A percentile compares a stretch with the other conserved stretches of the same genome.
Conservation (phyloP, 2,329 filamentous ascomycete species). For the Simplicillium aogashimaense region DNA sequence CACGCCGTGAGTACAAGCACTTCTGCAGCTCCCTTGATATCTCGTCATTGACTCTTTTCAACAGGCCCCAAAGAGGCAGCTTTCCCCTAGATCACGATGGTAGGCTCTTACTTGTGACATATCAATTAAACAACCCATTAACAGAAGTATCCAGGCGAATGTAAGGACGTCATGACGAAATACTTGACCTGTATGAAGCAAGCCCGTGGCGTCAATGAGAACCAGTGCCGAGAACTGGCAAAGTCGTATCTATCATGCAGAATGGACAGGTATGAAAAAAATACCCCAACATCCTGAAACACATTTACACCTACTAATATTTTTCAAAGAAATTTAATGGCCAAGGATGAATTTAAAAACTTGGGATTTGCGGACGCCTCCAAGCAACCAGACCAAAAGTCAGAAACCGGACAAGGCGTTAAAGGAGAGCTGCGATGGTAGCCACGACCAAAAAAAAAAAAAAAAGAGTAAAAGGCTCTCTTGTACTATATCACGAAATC, state of each 20-base stretch:
- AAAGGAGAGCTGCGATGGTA: slow-evolving; percentile 28
- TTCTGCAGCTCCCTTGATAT: not conserved
- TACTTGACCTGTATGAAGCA: slow-evolving; percentile 86
- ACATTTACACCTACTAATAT: not conserved
- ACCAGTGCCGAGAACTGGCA: slow-evolving; percentile 73
- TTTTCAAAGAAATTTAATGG: slow-evolving; percentile 83
- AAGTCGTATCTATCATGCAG: slow-evolving; percentile 85
- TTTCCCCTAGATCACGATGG: slow-evolving; percentile 95
- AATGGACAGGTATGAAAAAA: slow-evolving; percentile 72
- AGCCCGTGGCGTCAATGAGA: slow-evolving; percentile 73
- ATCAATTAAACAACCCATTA: not conserved
- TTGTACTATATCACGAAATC: too few relatives aligned
- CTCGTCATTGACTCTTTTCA: not conserved
- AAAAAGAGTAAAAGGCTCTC: not conserved
- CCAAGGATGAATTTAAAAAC: slow-evolving; percentile 89
- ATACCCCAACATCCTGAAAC: too few relatives aligned
- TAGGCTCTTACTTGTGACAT: slow-evolving; percentile 12
- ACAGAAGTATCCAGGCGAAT: slow-evolving; percentile 56
- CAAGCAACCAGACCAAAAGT: slow-evolving; percentile 10
- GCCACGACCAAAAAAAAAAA: not conserved
- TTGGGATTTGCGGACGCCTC: slow-evolving; percentile 55
- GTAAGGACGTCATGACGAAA: slow-evolving; percentile 75
- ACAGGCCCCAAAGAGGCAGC: slow-evolving; percentile 78
- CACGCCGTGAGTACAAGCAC: slow-evolving; percentile 46
- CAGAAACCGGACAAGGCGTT: slow-evolving; percentile 19